These are phyloP conservation scores for Colletotrichum sublineola DNA, from an alignment of 2,329 filamentous ascomycete species.

Conservation along the genomic window DNA sequence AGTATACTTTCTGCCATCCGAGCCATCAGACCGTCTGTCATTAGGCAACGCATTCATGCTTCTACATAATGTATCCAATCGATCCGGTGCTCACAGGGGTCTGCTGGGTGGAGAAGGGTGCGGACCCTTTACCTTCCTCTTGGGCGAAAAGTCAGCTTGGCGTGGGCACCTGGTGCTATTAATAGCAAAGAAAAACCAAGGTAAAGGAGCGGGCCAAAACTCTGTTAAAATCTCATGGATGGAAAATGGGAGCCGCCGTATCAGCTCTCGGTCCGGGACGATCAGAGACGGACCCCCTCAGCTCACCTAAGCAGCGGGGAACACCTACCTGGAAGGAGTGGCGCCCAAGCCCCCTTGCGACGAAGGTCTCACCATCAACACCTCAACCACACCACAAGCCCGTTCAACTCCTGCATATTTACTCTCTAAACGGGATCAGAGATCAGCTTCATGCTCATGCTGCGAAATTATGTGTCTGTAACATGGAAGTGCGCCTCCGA, in stretches of 20 bases:
- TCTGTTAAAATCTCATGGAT: slow-evolving; percentile 16
- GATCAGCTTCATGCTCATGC: slow-evolving; percentile 1
- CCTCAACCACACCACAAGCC: slow-evolving; percentile 1
- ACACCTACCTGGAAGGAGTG: not conserved
- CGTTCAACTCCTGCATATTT: slow-evolving; percentile 16
- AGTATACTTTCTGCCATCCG: not conserved
- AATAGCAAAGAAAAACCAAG: slow-evolving; percentile 13
- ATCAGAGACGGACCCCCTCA: not conserved
- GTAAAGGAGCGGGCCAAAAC: slow-evolving; percentile 7
- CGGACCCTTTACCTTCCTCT: slow-evolving; percentile 12
- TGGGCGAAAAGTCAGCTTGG: slow-evolving; percentile 25
- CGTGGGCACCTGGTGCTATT: slow-evolving; percentile 21
- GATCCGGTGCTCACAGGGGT: slow-evolving; percentile 18
- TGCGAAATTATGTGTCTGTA: not conserved
- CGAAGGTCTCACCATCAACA: slow-evolving; percentile 5
- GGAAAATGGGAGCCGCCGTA: slow-evolving; percentile 10
- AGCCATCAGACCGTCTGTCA: slow-evolving; percentile 12
- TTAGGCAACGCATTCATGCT: not conserved
- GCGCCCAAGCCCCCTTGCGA: not conserved
- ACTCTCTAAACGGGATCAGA: not conserved
- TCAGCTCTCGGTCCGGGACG: slow-evolving; percentile 27
- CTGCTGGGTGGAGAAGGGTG: not conserved
- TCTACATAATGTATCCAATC: not conserved
- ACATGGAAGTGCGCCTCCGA: not conserved
- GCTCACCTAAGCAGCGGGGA: slow-evolving; percentile 33